These are phyloP conservation scores for Orbilia javanica DNA, from an alignment of 2,329 filamentous ascomycete genomes.

Conservation along the genomic window DNA sequence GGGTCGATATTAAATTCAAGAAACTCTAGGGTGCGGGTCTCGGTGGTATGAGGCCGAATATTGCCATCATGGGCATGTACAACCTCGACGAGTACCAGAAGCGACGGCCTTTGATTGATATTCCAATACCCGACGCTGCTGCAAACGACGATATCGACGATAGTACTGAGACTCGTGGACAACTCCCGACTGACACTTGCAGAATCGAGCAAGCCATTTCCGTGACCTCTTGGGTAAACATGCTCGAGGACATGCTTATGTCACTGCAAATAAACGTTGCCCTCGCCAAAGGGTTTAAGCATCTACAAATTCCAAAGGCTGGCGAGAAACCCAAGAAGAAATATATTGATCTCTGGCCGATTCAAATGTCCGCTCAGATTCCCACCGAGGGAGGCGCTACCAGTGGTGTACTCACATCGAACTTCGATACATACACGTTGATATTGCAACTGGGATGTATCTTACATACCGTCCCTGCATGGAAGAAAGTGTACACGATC, in stretches of 20 bases:
- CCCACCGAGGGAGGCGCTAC: slow-evolving; percentile 64
- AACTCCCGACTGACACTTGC: slow-evolving; percentile 77
- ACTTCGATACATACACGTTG: slow-evolving; percentile 84
- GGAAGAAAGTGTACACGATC: slow-evolving; percentile 79
- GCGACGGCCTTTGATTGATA: slow-evolving; percentile 71
- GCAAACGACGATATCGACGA: slow-evolving; percentile 48
- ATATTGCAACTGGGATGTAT: slow-evolving; percentile 75
- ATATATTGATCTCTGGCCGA: slow-evolving; percentile 90
- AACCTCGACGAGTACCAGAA: slow-evolving; percentile 81
- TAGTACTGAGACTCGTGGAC: slow-evolving; percentile 65
- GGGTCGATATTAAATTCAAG: background rate
- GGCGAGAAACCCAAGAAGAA: slow-evolving; percentile 74
- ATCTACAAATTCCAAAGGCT: slow-evolving; percentile 76
- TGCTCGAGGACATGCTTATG: slow-evolving; percentile 83
- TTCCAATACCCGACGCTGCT: slow-evolving; percentile 66
- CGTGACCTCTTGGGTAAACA: slow-evolving; percentile 80
- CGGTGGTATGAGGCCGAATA: slow-evolving; percentile 89
- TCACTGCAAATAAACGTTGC: slow-evolving; percentile 85
- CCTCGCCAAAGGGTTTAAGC: slow-evolving; percentile 82
- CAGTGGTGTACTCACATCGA: slow-evolving; percentile 78
- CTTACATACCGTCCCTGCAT: slow-evolving; percentile 81
- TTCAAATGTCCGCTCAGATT: slow-evolving; percentile 88
- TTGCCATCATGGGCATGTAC: slow-evolving; percentile 83
- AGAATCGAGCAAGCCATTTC: slow-evolving; percentile 77
- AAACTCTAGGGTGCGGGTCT: slow-evolving; percentile 72